Base-by-base conservation (phyloP, 495 filamentous ascomycete species). In the Penicillium longicatenatum region DNA sequence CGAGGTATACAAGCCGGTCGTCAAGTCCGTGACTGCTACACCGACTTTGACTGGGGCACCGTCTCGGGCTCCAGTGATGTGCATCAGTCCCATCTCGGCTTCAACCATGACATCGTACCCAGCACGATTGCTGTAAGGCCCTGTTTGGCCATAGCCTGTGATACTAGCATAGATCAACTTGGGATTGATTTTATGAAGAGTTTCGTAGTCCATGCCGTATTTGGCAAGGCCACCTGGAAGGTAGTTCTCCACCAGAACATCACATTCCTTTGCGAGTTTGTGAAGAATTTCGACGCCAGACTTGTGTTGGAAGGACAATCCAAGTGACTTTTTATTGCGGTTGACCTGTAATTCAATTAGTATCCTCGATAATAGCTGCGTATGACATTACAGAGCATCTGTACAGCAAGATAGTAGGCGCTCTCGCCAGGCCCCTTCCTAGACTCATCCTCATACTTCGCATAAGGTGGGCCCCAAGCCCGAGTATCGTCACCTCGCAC, bases 71-170 rank as follows among this genome's bases (percentile, higher is more conserved):
- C 94, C 94, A 0, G 94, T 98, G 53, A 98, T 98, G 69, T 98
- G 95, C 94, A 98, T 98, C 54, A 98, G 68, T 6, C 94, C 94
- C 78, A 98, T 91, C 71, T 98, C 94, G 42, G 93, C 95, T 73
- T 98, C 94, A 0, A 98, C 95, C 92, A 98, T 98, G 55, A 98
- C 95, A 73, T 98, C 94, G 77, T 98, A 98, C 11, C 94, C 94
- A 9, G 94, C 92, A 7, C 95, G 83, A 46, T 86, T 84, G 17
- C 87, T 87, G 71, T 96, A 97, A 0, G 95, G 95, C 0, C 94
- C 94, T 2, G 90, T 96, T 70, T 98, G 94, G 4, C 94, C 94
- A 63, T 91, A 91, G 20, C 86, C 86, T 2, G 86, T 89, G 57
- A 89, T 88, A 67, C 83, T 86, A 20, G 86, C 85, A 57, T 89